Evolutionary conservation across 78 protist genomes (phyloP), one percentile per base, ranked within the genome.

Genomic region (Dictyostelium citrinum): DNA sequence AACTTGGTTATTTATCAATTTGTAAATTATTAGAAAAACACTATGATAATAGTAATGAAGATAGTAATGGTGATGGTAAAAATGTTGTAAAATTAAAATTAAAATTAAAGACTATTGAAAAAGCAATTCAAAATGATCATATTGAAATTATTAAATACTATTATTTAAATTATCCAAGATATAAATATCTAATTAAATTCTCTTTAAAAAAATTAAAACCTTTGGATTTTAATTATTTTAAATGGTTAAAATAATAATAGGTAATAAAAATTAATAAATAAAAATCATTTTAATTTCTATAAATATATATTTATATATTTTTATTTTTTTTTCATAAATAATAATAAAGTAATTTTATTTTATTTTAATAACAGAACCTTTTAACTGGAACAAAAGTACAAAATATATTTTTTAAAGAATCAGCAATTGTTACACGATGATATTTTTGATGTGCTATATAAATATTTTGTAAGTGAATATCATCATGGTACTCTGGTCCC

Each of bases 341-440:
- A 43, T 43, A 9, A n/a, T n/a, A n/a, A n/a, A n/a, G 14, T 43
- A 10, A 43, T 43, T 6, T 43, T 43, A 1, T 43, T 71, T n/a
- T 43, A 5, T 75, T 22, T 75, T 77, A 77, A 46, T 46, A 29
- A 29, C 83, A 77, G 17, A 77, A 27, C 17, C 12, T 12, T 46
- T 49, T 46, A 4, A 77, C 31, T 45, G 60, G 83, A 0, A 77
- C 1, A 16, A 77, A 24, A 16, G 14, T 45, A 29, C 83, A 77
- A 16, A 77, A 77, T n/a, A 77, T 77, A 77, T 77, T 77, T 77
- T 77, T 77, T 29, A 77, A 46, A 5, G 83, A 77, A 41, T 76
- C 82, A 3, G n/a, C 24, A 11, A 76, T 76, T 2, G 83, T 14
- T 3, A 45, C 67, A 27, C 39, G 51, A 77, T 39, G 61, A 46